phyloP scores from a whole-genome alignment of 495 filamentous ascomycete genomes.

The Rhizodiscina lignyota region DNA sequence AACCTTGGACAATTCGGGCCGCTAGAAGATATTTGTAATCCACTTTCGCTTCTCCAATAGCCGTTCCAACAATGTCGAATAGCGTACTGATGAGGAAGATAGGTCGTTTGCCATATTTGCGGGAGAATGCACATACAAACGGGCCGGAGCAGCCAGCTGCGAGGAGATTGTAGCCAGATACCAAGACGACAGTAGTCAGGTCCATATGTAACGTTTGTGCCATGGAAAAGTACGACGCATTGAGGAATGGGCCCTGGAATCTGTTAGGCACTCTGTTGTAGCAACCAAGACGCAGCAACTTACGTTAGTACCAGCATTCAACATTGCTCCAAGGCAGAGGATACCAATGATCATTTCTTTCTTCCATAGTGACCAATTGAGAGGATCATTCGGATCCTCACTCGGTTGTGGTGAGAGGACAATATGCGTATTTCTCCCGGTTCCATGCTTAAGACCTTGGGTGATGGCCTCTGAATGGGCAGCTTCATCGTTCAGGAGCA shows the following conservation, averaged over 20 bases:
- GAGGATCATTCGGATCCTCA: constrained; percentile 9
- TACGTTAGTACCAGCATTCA: too few species aligned
- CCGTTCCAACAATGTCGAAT: neutral
- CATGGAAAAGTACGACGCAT: constrained; percentile 6
- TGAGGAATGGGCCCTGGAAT: constrained; percentile 9
- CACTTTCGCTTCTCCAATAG: neutral
- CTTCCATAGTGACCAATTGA: constrained; percentile 8
- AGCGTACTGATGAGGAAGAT: neutral
- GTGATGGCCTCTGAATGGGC: constrained; percentile 4
- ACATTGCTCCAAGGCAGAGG: too few species aligned
- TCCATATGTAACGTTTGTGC: neutral
- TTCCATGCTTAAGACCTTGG: constrained; percentile 5
- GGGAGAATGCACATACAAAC: constrained; percentile 3
- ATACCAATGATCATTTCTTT: constrained; percentile 9
- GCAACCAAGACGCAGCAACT: too few species aligned
- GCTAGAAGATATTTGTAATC: neutral
- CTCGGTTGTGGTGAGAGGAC: constrained; percentile 8
- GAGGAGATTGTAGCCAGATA: constrained; percentile 9
- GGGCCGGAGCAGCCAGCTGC: constrained; percentile 5
- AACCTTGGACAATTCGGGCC: neutral
- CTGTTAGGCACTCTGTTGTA: too few species aligned
- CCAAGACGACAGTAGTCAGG: constrained; percentile 4
- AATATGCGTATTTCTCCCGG: constrained; percentile 5
- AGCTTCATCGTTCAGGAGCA: constrained; percentile 6
- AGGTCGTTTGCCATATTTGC: neutral